Evolutionary conservation across 148 eudicot genomes (phyloP), one percentile per base, ranked within the genome.

Genomic region (Amaranthus hypochondriacus): DNA sequence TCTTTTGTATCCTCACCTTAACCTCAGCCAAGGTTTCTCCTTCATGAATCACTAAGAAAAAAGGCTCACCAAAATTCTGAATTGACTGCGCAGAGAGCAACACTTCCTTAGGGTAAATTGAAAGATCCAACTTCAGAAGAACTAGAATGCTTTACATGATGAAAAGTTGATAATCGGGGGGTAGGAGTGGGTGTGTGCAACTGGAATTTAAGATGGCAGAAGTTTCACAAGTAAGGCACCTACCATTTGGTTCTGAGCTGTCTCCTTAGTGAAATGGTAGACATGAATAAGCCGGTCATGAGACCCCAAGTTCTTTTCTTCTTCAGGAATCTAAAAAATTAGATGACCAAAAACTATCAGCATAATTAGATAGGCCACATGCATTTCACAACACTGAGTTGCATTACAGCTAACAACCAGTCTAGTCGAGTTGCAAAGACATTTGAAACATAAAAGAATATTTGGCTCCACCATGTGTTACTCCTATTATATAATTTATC

Each of bases 21-120:
- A 93, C 85, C n/a, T 90, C 98, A 62, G 87, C 81, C 78, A 93
- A 85, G 60, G 92, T 90, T 80, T 93, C 96, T 62, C 91, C 91
- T 73, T 93, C 98, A 83, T 83, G 96, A 70, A 93, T 87, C 79
- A 87, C 90, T 81, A 93, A 78, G 81, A 93, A 89, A 75, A 93
- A 93, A 66, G 98, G 98, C 59, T 93, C 96, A 54, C 98, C 98
- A 61, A 89, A 93, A 70, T 90, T 90, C 70, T 87, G 93, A 62
- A 90, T 89, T 80, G 90, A 94, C 96, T 89, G 88, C 68, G 42
- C 68, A 47, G 68, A 46, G 63, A 15, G 47, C 44, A 66, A 18
- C 39, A 28, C 10, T 46, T 3, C 10, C 48, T 46, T 39, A 56
- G 58, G 46, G 54, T 43, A 5, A 18, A 49, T 50, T 18, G 49